These are phyloP conservation scores for Acmispon strigosus DNA, from an alignment of 306 rosid genomes.

Conservation along the genomic window DNA sequence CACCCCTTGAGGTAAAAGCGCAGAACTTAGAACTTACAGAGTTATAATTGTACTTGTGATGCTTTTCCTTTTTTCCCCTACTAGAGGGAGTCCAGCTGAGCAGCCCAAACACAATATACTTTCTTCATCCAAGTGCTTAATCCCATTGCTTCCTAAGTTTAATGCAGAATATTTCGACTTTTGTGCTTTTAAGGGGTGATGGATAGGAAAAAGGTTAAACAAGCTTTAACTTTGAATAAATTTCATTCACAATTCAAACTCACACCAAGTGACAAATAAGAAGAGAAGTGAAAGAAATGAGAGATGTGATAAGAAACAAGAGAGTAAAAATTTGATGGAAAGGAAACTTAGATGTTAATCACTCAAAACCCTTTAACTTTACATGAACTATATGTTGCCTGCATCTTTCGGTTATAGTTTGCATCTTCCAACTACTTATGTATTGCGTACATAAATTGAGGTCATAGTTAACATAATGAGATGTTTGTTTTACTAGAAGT, in stretches of 20 bases:
- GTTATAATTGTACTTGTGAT: not conserved
- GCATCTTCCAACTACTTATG: too few species aligned
- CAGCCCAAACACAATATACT: not conserved
- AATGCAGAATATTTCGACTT: not conserved
- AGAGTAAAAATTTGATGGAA: too few species aligned
- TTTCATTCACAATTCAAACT: too few species aligned
- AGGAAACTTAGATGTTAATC: too few species aligned
- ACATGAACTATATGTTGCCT: not conserved
- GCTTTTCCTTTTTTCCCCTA: not conserved
- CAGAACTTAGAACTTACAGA: not conserved
- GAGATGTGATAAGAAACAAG: too few species aligned
- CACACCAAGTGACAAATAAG: too few species aligned
- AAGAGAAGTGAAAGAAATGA: too few species aligned
- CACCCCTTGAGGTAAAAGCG: not conserved
- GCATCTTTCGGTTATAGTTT: too few species aligned
- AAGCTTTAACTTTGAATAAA: not conserved
- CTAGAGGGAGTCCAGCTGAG: not conserved
- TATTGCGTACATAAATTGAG: too few species aligned
- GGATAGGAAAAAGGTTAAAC: not conserved
- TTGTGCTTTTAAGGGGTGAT: not conserved
- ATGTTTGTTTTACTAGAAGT: too few species aligned
- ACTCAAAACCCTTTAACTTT: not conserved
- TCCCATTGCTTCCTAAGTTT: not conserved
- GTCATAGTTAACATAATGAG: too few species aligned
- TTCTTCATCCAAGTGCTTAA: not conserved